These are phyloP conservation scores for Pistacia integerrima DNA, from an alignment of 345 rosid genomes.

Conservation along the genomic window DNA sequence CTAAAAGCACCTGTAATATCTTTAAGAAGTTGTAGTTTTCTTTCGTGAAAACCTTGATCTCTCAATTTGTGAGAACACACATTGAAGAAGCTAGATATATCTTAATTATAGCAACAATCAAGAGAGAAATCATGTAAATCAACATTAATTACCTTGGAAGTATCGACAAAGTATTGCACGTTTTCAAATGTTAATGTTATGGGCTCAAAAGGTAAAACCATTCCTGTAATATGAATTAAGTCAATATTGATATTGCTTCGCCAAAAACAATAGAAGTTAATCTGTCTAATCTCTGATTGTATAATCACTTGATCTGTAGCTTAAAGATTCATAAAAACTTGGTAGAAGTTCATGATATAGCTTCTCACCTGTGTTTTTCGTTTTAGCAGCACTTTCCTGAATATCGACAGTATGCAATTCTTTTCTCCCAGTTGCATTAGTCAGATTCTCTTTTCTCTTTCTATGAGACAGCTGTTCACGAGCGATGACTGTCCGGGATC, in stretches of 20 bases:
- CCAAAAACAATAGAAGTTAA: neutral
- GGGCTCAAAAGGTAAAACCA: slow-evolving; percentile 41
- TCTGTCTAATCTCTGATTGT: neutral
- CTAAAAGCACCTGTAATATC: slow-evolving; percentile 46
- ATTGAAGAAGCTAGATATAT: neutral
- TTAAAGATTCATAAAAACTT: neutral
- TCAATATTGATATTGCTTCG: neutral
- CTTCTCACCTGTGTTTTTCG: slow-evolving; percentile 30
- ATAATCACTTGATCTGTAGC: neutral
- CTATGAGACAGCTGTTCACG: slow-evolving; percentile 23
- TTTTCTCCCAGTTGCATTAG: slow-evolving; percentile 1
- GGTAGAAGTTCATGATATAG: neutral
- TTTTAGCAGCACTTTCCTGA: slow-evolving; percentile 8
- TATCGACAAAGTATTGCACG: slow-evolving; percentile 34
- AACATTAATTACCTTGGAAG: slow-evolving; percentile 29
- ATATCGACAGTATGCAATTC: slow-evolving; percentile 5
- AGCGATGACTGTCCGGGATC: slow-evolving; percentile 29
- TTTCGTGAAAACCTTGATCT: slow-evolving; percentile 33
- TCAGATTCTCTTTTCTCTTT: slow-evolving; percentile 13
- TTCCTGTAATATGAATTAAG: slow-evolving; percentile 15
- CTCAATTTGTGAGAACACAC: slow-evolving; percentile 23
- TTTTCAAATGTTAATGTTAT: slow-evolving; percentile 32
- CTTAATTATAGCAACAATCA: neutral
- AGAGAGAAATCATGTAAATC: neutral
- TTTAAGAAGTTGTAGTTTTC: slow-evolving; percentile 37